Conservation (phyloP, 139 green algal genomes). For the Desmodesmus armatus region DNA sequence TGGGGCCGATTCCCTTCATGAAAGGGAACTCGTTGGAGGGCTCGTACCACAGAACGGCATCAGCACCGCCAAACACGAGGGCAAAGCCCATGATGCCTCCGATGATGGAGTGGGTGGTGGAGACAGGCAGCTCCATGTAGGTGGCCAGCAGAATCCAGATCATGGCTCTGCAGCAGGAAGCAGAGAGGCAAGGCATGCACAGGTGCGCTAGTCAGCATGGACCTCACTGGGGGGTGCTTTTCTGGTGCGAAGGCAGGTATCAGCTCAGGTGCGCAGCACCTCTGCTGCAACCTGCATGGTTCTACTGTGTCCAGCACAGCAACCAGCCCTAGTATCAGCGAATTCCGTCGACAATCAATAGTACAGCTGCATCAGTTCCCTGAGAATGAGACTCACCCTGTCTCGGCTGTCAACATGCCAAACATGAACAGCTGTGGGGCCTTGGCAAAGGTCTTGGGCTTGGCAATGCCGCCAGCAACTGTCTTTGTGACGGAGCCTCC, state of each 20-base stretch:
- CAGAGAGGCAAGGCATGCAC: no score
- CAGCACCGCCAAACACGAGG: slow-evolving; percentile 51
- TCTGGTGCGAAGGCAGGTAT: slow-evolving; percentile 43
- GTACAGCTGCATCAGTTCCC: no score
- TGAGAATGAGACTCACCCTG: no score
- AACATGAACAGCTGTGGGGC: slow-evolving; percentile 30
- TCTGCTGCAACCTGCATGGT: no score
- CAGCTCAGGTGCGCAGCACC: no score
- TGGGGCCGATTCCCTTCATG: slow-evolving; percentile 35
- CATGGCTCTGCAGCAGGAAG: no score
- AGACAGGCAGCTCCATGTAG: slow-evolving; percentile 70
- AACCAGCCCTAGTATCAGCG: no score
- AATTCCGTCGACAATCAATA: no score
- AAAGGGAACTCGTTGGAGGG: slow-evolving; percentile 48
- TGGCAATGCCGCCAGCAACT: slow-evolving; percentile 43
- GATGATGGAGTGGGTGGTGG: slow-evolving; percentile 74
- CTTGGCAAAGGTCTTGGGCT: slow-evolving; percentile 26
- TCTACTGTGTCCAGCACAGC: no score
- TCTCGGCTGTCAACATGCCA: slow-evolving; percentile 41
- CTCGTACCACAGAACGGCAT: slow-evolving; percentile 51
- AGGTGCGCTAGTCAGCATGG: no score
- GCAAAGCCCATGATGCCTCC: slow-evolving; percentile 62
- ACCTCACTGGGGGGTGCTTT: no score
- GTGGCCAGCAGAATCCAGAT: slow-evolving; percentile 68
- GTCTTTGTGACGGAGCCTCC: slow-evolving; percentile 33